These are phyloP conservation scores for Microdochium bolleyi DNA, from an alignment of 2,329 filamentous ascomycete genomes.

Conservation along the genomic window DNA sequence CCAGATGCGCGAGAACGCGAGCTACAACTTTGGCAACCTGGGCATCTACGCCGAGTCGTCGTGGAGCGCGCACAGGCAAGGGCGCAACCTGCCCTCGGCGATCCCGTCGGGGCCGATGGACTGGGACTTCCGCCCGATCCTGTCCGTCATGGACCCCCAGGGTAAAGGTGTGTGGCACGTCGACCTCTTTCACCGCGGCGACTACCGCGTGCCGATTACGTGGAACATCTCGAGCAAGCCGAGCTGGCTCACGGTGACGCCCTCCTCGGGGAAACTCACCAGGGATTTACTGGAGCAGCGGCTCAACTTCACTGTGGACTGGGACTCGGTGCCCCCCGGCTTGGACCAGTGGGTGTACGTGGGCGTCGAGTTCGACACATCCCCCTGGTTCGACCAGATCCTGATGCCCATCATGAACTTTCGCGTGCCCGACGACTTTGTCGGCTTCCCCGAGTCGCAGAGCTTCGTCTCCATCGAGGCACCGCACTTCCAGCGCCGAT, in stretches of 20 bases:
- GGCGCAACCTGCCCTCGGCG: slow-evolving; percentile 35
- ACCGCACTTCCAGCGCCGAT: slow-evolving; percentile 12
- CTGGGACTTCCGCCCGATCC: slow-evolving; percentile 26
- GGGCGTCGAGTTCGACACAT: slow-evolving; percentile 21
- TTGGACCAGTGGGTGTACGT: slow-evolving; percentile 19
- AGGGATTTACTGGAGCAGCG: slow-evolving; percentile 32
- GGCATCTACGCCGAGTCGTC: slow-evolving; percentile 49
- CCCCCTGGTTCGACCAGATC: slow-evolving; percentile 26
- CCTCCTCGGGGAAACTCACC: slow-evolving; percentile 19
- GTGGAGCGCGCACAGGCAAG: slow-evolving; percentile 44
- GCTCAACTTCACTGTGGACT: slow-evolving; percentile 38
- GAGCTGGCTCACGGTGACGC: slow-evolving; percentile 23
- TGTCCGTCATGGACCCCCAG: slow-evolving; percentile 38
- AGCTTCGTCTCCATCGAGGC: slow-evolving; percentile 27
- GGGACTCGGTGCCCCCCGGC: slow-evolving; percentile 27
- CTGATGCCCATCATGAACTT: slow-evolving; percentile 14
- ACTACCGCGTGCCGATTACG: slow-evolving; percentile 23
- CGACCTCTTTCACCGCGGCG: slow-evolving; percentile 40
- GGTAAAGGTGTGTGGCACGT: slow-evolving; percentile 35
- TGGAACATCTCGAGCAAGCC: slow-evolving; percentile 29
- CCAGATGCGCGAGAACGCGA: slow-evolving; percentile 37
- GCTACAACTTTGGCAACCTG: slow-evolving; percentile 42
- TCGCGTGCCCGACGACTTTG: slow-evolving; percentile 5
- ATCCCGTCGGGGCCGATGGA: slow-evolving; percentile 32
- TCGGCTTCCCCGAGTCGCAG: slow-evolving; percentile 23